Evolutionary conservation across 2,329 filamentous ascomycete species (phyloP).

Genomic region (Ophiostoma novo-ulmi): DNA sequence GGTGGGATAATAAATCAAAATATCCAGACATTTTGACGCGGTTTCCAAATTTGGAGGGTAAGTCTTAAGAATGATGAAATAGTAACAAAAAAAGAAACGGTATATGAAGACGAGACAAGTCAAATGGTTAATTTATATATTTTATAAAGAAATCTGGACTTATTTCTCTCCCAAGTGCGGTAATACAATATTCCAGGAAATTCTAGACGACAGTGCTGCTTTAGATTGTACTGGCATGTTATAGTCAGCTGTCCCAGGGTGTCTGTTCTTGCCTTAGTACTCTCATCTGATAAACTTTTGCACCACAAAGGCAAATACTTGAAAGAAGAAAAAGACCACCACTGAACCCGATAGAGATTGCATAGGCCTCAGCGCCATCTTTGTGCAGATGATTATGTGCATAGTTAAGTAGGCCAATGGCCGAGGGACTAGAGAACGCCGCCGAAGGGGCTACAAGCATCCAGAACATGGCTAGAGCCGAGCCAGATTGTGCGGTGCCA

Average conservation of each 20-base stretch:
- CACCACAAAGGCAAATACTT: background rate
- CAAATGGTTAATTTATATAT: too few relatives aligned
- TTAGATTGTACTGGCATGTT: background rate
- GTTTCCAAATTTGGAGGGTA: too few relatives aligned
- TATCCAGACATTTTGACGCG: too few relatives aligned
- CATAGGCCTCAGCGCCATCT: background rate
- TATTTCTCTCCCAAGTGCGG: too few relatives aligned
- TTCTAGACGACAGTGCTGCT: too few relatives aligned
- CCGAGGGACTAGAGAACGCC: slow-evolving; percentile 20
- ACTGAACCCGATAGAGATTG: background rate
- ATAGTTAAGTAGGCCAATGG: background rate
- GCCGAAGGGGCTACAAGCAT: slow-evolving; percentile 13
- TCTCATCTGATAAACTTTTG: background rate
- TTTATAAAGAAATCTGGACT: too few relatives aligned
- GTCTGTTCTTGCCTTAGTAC: background rate
- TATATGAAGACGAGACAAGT: too few relatives aligned
- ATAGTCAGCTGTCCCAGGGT: background rate
- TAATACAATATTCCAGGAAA: too few relatives aligned
- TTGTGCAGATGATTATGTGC: background rate
- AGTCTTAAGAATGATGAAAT: too few relatives aligned
- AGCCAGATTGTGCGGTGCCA: slow-evolving; percentile 24
- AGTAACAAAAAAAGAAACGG: too few relatives aligned
- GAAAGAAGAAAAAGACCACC: background rate
- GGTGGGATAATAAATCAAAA: too few relatives aligned
- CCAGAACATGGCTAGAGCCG: slow-evolving; percentile 24